A percentile compares a stretch with the other conserved stretches of the same genome.
Evolutionary conservation across 2,329 filamentous ascomycete species (phyloP).

Genomic region (Didymella exigua): DNA sequence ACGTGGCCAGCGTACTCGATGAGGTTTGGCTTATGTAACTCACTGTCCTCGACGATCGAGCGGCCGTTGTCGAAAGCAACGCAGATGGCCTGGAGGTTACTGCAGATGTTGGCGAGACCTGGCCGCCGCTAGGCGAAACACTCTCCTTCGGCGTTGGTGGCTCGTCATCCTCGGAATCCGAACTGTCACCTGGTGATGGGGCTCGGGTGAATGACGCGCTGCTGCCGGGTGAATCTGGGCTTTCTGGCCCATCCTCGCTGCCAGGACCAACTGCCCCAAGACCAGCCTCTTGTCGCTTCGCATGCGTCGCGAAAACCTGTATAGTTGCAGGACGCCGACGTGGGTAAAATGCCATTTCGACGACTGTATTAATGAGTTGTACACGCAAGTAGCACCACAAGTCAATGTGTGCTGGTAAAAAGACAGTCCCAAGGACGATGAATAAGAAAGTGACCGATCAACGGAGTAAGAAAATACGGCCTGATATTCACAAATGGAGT

Average conservation of each 20-base stretch:
- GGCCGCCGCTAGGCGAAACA: not conserved
- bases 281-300: constrained; percentile 29
- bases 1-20: too few species aligned
- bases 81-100: not conserved
- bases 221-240: constrained; percentile 31
- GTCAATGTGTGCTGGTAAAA: constrained; percentile 5
- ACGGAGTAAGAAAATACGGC: constrained; percentile 33
- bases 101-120: not conserved
- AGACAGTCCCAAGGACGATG: constrained; percentile 38
- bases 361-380: constrained; percentile 19
- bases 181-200: constrained; percentile 15
- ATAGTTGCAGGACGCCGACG: constrained; percentile 39
- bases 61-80: not conserved
- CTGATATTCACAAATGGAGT: constrained; percentile 23
- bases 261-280: constrained; percentile 15
- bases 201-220: constrained; percentile 22
- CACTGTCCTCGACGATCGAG: not conserved
- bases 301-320: constrained; percentile 18
- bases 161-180: constrained; percentile 24
- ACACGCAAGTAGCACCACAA: constrained; percentile 4
- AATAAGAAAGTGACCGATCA: constrained; percentile 38
- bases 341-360: constrained; percentile 35
- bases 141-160: constrained; percentile 19
- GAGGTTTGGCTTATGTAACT: too few species aligned
- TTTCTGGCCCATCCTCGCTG: constrained; percentile 13